phyloP scores from a whole-genome alignment of 106 monocot species.

The Amphibolis antarctica region DNA sequence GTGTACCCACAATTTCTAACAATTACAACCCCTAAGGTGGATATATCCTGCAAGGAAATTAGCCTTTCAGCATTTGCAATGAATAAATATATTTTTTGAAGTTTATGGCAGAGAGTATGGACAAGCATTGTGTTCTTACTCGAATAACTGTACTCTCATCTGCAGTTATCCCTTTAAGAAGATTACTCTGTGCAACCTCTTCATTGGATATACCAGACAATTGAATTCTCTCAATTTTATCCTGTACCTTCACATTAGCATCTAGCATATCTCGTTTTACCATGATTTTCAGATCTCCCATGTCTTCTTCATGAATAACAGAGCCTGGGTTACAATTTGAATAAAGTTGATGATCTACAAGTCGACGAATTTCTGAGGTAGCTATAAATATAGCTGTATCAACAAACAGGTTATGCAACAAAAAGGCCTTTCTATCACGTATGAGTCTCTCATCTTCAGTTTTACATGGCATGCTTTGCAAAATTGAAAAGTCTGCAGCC shows the following conservation, averaged over 20 bases:
- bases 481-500: constrained; percentile 63
- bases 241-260: constrained; percentile 42
- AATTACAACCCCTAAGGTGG: constrained; percentile 55
- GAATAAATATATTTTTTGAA: background rate
- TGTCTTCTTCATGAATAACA: constrained; percentile 36
- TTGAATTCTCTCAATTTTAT: constrained; percentile 51
- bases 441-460: constrained; percentile 77
- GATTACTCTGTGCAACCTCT: constrained; percentile 55
- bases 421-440: constrained; percentile 83
- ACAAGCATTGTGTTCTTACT: constrained; percentile 23
- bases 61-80: background rate
- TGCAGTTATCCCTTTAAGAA: constrained; percentile 86
- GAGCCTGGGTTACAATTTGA: constrained; percentile 16
- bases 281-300: constrained; percentile 54
- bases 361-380: constrained; percentile 30
- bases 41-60: constrained; percentile 46
- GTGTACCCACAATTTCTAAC: constrained; percentile 79
- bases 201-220: constrained; percentile 21
- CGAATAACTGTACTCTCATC: constrained; percentile 69
- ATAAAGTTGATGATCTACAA: constrained; percentile 16
- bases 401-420: constrained; percentile 69
- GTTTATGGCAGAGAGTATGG: background rate
- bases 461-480: constrained; percentile 61
- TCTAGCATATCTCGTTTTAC: constrained; percentile 50
- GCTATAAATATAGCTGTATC: constrained; percentile 69